Evolutionary conservation across 768 basidiomycete species (phyloP).

Genomic region (Postia placenta): DNA sequence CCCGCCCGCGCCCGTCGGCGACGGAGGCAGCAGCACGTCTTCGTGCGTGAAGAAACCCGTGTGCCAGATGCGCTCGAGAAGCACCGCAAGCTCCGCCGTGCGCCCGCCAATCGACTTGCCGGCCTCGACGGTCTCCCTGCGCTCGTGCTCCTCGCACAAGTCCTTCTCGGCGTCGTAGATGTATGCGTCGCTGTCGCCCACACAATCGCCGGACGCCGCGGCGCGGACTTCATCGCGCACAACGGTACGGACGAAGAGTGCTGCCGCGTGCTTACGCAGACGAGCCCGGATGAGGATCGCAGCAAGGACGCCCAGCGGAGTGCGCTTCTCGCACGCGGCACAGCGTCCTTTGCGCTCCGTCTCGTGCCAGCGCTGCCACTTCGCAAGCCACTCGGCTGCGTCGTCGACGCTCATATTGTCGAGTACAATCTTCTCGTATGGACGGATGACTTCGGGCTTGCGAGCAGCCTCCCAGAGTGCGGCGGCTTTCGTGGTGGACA

Average conservation of each 20-base stretch:
- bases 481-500: slow-evolving; percentile 38
- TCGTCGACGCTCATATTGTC: slow-evolving; percentile 45
- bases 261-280: slow-evolving; percentile 44
- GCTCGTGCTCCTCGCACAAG: slow-evolving; percentile 32
- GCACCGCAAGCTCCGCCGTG: slow-evolving; percentile 44
- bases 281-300: slow-evolving; percentile 43
- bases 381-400: slow-evolving; percentile 37
- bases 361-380: slow-evolving; percentile 23
- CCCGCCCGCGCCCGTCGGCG: not conserved
- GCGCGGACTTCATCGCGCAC: slow-evolving; percentile 21
- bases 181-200: slow-evolving; percentile 11
- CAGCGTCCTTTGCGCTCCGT: slow-evolving; percentile 22
- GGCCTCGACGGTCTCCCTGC: slow-evolving; percentile 46
- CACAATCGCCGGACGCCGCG: not conserved
- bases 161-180: slow-evolving; percentile 24
- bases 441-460: slow-evolving; percentile 26
- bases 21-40: slow-evolving; percentile 18
- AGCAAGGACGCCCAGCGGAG: slow-evolving; percentile 45
- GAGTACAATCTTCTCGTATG: slow-evolving; percentile 52
- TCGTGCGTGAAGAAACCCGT: slow-evolving; percentile 27
- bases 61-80: slow-evolving; percentile 54
- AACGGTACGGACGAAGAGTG: slow-evolving; percentile 47
- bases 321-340: slow-evolving; percentile 22
- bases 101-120: slow-evolving; percentile 60
- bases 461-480: slow-evolving; percentile 37